A percentile compares a stretch with the other conserved stretches of the same genome.
Evolutionary conservation across 495 filamentous ascomycete species (phyloP).

Genomic region (Pseudevernia furfuracea): DNA sequence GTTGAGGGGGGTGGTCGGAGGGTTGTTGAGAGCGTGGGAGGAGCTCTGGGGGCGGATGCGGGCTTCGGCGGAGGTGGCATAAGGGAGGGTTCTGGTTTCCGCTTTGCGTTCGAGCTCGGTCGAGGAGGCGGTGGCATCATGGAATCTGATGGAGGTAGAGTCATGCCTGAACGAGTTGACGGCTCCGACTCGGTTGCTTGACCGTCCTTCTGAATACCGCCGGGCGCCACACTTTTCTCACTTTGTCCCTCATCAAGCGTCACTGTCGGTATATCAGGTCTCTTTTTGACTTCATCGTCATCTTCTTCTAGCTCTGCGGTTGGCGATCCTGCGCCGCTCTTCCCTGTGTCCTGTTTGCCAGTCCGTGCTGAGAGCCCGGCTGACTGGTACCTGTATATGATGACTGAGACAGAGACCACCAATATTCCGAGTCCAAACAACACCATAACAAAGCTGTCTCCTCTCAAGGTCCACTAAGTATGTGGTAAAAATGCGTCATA

Average conservation of each 20-base stretch:
- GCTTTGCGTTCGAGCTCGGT: conserved; percentile 6
- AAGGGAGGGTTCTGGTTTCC: background rate
- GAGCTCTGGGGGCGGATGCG: conserved; percentile 23
- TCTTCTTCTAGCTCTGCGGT: background rate
- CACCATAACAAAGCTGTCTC: conserved; percentile 6
- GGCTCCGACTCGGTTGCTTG: background rate
- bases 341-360: background rate
- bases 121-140: conserved; percentile 1
- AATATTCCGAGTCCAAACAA: conserved; percentile 14
- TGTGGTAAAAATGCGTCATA: too few relatives aligned
- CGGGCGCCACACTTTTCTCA: background rate
- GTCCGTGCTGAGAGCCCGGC: background rate
- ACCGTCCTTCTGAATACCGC: background rate
- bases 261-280: background rate
- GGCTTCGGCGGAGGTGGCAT: conserved; percentile 29
- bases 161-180: background rate
- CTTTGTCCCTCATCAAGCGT: background rate
- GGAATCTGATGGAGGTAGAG: background rate
- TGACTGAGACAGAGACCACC: conserved; percentile 10
- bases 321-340: background rate
- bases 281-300: background rate
- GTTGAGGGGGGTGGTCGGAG: conserved; percentile 31
- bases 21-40: conserved; percentile 27
- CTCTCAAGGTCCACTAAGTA: background rate
- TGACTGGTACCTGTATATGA: conserved; percentile 16